A percentile compares a stretch with the other conserved stretches of the same genome.
Conservation (phyloP, 208 protist genomes). For the Trypanosoma boissoni region DNA sequence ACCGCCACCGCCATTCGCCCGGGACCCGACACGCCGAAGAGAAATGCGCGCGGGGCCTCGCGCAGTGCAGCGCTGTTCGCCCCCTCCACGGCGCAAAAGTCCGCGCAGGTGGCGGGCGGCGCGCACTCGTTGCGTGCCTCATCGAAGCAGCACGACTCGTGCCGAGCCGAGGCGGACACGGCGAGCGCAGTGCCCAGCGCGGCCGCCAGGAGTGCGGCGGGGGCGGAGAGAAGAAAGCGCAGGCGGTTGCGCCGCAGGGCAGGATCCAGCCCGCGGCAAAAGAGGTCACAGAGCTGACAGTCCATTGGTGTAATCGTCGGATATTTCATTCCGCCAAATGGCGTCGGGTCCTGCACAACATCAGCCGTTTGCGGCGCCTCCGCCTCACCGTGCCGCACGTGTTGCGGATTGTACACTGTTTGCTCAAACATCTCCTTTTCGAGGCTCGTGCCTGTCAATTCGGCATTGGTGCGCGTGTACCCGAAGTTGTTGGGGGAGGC, state of each 20-base stretch:
- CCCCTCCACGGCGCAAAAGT: conserved; percentile 16
- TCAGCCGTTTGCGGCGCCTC: too few species aligned
- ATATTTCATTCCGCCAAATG: conserved; percentile 58
- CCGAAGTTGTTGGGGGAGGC: too few species aligned
- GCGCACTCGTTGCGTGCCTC: conserved; percentile 10
- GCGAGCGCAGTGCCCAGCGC: conserved; percentile 43
- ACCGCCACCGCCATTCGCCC: conserved; percentile 32
- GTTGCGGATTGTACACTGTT: conserved; percentile 29
- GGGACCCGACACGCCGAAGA: conserved; percentile 14
- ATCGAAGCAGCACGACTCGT: conserved; percentile 30
- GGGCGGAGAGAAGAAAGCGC: conserved; percentile 40
- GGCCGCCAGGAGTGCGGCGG: conserved; percentile 34
- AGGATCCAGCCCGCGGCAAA: conserved; percentile 41
- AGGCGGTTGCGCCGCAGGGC: conserved; percentile 30
- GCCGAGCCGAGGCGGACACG: conserved; percentile 29
- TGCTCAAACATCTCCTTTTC: conserved; percentile 12
- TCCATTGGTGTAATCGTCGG: conserved; percentile 62
- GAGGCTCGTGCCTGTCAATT: background rate
- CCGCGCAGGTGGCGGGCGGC: background rate
- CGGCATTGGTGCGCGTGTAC: background rate
- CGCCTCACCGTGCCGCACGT: too few species aligned
- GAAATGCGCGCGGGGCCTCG: conserved; percentile 5
- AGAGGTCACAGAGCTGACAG: conserved; percentile 35
- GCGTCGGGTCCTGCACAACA: too few species aligned
- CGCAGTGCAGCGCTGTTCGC: conserved; percentile 5